A percentile compares a stretch with the other conserved stretches of the same genome.
Evolutionary conservation across 2,329 filamentous ascomycete genomes (phyloP).

Genomic region (Penicillium sp.): DNA sequence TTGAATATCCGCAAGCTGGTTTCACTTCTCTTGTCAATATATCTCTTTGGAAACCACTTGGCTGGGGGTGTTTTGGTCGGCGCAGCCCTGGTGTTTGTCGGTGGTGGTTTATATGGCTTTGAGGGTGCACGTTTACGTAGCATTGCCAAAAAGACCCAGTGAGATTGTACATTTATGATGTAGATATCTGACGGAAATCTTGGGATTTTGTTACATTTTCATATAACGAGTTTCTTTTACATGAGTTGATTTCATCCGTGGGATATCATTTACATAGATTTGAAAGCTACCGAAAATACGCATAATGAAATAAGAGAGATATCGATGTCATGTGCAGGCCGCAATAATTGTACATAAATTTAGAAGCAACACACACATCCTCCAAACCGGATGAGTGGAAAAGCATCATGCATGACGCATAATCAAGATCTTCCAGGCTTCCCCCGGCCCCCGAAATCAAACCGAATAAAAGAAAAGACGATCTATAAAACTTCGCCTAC

Average conservation of each 20-base stretch:
- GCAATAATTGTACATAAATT: slow-evolving; percentile 27
- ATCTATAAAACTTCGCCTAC: slow-evolving; percentile 86
- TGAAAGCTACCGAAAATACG: not conserved
- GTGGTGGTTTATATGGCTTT: slow-evolving; percentile 86
- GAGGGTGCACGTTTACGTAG: slow-evolving; percentile 52
- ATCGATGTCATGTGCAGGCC: slow-evolving; percentile 19
- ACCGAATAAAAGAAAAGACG: slow-evolving; percentile 5
- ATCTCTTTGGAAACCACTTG: slow-evolving; percentile 86
- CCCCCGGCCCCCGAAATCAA: not conserved
- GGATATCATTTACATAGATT: not conserved
- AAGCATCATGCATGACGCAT: slow-evolving; percentile 2
- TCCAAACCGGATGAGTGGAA: slow-evolving; percentile 9
- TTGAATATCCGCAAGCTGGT: slow-evolving; percentile 93
- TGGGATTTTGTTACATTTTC: too few relatives aligned
- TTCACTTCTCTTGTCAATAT: slow-evolving; percentile 86
- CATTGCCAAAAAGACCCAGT: slow-evolving; percentile 23
- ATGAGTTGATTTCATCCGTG: not conserved
- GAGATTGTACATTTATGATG: not conserved
- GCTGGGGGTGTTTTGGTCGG: slow-evolving; percentile 74
- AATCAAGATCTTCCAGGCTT: slow-evolving; percentile 1
- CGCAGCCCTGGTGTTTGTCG: slow-evolving; percentile 81
- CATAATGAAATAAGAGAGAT: slow-evolving; percentile 5
- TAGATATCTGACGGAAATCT: not conserved
- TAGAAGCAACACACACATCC: slow-evolving; percentile 10
- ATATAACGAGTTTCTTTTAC: too few relatives aligned